Evolutionary conservation across 2,329 filamentous ascomycete genomes (phyloP), one percentile per base, ranked within the genome.

Genomic region (Arthrinium puccinioides): DNA sequence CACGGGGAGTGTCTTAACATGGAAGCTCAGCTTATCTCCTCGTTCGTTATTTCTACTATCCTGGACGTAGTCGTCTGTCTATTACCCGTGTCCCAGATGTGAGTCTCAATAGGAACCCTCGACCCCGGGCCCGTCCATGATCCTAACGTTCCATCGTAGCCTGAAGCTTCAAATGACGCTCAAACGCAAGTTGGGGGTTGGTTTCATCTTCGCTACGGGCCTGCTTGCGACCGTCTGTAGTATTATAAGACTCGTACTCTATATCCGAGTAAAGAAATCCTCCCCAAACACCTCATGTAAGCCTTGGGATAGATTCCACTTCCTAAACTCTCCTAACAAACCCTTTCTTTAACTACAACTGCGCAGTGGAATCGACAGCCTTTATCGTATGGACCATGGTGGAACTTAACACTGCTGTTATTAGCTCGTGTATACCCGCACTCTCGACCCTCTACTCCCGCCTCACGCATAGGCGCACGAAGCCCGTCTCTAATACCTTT

Each of bases 1-100:
- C 5, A 51, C 0, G 75, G 75, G 0, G 54, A 42, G 2, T 80
- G 76, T 42, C 49, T 70, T 16, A 59, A 72, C 38, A 54, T 70
- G 41, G 74, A 72, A 25, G 23, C 13, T 25, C 23, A 25, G 9
- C 8, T 25, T 13, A 25, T 13, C 23, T 25, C 23, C 23, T 25
- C 23, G 9, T 25, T 25, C 23, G 13, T 25, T 13, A 25, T 25
- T 25, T 25, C 23, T 8, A 25, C 9, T 25, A 8, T 25, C 13
- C 13, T 25, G 23, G 23, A 25, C 13, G 23, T 25, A 13, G 13
- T 13, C 8, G 13, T 25, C 8, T 25, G 8, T 25, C 8, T 25
- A 25, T 13, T 25, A 9, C 23, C 23, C 23, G 13, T 25, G 9
- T 13, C 23, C 8, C 23, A 25, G 13, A 8, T 25, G 23, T 25